These are phyloP conservation scores for Trapa incisa DNA, from an alignment of 345 rosid species.

Conservation along the genomic window DNA sequence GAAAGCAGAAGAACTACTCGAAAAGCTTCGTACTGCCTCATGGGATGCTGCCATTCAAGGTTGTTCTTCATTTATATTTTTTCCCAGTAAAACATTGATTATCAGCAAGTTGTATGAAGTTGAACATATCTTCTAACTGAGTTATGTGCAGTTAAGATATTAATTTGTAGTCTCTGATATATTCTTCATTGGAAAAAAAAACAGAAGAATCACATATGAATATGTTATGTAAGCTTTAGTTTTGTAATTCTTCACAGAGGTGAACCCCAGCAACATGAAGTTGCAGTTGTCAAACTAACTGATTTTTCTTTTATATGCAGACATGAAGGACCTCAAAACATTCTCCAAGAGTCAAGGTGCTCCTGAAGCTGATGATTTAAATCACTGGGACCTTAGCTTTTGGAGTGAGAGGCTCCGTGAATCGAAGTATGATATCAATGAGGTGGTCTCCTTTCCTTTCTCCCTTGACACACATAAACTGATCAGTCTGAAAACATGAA, in stretches of 20 bases:
- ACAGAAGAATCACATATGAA: not conserved
- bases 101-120: not conserved
- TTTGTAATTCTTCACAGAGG: not conserved
- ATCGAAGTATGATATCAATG: conserved; percentile 73
- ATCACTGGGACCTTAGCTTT: conserved; percentile 71
- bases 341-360: conserved; percentile 71
- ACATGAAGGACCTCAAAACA: conserved; percentile 63
- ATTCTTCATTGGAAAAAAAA: not conserved
- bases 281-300: not conserved
- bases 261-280: not conserved
- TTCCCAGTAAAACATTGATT: not conserved
- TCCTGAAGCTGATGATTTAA: conserved; percentile 55
- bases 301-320: conserved; percentile 21
- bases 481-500: not conserved
- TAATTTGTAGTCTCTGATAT: not conserved
- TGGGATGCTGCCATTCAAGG: conserved; percentile 88
- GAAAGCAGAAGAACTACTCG: conserved; percentile 68
- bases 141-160: not conserved
- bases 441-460: conserved; percentile 34
- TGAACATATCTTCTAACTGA: not conserved
- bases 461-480: conserved; percentile 1
- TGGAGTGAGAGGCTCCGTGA: conserved; percentile 99
- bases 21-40: conserved; percentile 73
- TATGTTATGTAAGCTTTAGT: not conserved
- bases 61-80: conserved; percentile 16